Evolutionary conservation across 139 green algal genomes (phyloP).

Genomic region (Trebouxia sp.): DNA sequence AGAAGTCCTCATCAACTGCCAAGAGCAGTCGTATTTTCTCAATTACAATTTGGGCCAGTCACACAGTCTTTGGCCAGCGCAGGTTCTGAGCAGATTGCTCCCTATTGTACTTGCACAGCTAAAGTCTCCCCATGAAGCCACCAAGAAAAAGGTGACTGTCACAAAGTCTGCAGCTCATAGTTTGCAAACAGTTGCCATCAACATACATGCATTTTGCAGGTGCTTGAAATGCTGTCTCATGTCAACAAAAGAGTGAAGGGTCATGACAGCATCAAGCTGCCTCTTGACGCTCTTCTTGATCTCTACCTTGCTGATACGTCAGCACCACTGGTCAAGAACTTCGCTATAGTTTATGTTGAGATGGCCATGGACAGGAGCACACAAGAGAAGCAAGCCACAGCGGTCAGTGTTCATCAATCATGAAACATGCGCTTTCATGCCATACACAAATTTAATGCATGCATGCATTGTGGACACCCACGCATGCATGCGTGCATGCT

Average conservation of each 20-base stretch:
- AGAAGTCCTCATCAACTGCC: not conserved
- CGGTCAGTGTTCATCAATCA: conserved; percentile 29
- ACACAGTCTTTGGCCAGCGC: not conserved
- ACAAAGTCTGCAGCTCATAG: not conserved
- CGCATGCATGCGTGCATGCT: too few relatives aligned
- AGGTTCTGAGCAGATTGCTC: conserved; percentile 77
- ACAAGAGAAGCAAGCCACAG: conserved; percentile 38
- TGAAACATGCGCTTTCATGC: not conserved
- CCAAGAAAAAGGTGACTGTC: conserved; percentile 46
- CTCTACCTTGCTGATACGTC: conserved; percentile 30
- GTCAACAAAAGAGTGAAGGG: conserved; percentile 88
- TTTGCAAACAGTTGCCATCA: not conserved
- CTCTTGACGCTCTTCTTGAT: conserved; percentile 64
- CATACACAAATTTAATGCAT: not conserved
- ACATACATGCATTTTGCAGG: conserved; percentile 42
- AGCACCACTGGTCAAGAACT: conserved; percentile 67
- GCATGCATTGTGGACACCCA: too few relatives aligned
- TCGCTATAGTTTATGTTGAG: conserved; percentile 85
- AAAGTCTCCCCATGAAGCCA: conserved; percentile 39
- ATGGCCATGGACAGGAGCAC: conserved; percentile 64
- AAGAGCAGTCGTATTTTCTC: not conserved
- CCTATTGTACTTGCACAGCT: conserved; percentile 67
- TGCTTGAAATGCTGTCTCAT: conserved; percentile 88
- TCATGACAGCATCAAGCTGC: conserved; percentile 64
- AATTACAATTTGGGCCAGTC: not conserved